Evolutionary conservation across 768 basidiomycete genomes (phyloP), one percentile per base, ranked within the genome.

Genomic region (Boletus edulis): DNA sequence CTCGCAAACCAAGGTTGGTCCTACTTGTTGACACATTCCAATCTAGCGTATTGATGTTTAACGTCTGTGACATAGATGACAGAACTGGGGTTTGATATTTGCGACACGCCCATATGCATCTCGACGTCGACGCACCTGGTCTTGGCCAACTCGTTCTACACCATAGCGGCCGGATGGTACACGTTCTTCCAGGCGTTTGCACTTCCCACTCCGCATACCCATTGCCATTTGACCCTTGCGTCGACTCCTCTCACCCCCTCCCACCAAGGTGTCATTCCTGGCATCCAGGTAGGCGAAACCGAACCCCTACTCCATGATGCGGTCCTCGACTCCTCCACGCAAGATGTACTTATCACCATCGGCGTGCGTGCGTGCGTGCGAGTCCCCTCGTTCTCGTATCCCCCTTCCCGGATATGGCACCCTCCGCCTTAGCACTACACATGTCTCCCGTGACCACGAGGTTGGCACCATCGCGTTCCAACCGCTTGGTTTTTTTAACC

Each of bases 391-490:
- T 37, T 3, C 13, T 15, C 3, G 12, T 37, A 37, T 12, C 15
- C 35, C 38, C 14, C 11, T 35, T 14, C 14, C 34, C 4, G 3
- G 7, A 35, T 35, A 35, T 35, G 65, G 54, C 5, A n/a, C 24
- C n/a, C 52, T 67, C 14, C 43, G 58, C n/a, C 59, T 65, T 1
- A 13, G 43, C 22, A 15, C n/a, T 0, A 0, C 24, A 1, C 39
- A 11, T 6, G 13, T 20, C 1, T 12, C 51, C 18, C 5, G 17
- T 1, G 27, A 32, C 20, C 34, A 35, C 34, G 9, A n/a, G 13
- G 10, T 52, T 7, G 65, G 64, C 27, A 29, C 40, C 7, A 42
- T 67, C 51, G 13, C 47, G 7, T 55, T 67, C 38, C 41, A 24
- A 13, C n/a, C 8, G 8, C 38, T n/a, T n/a, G 38, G 38, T 9